phyloP scores from a whole-genome alignment of 192 early-diverging fungal genomes.

The Fimicolochytrium jonesii region DNA sequence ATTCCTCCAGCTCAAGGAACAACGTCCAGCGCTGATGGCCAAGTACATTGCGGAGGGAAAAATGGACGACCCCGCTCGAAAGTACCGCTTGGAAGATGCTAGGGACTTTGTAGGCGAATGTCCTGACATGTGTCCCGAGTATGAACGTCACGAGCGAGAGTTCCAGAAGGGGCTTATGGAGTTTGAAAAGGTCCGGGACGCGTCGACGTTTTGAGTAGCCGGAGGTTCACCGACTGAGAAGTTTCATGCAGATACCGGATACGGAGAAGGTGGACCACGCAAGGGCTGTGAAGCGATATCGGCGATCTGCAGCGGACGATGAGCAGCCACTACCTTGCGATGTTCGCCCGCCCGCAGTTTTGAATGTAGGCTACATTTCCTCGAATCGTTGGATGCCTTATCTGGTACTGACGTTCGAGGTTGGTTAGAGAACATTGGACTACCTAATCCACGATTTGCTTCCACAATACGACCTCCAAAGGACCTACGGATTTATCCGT shows the following conservation, averaged over 20 bases:
- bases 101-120: constrained; percentile 74
- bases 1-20: constrained; percentile 53
- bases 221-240: background rate
- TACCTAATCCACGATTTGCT: constrained; percentile 41
- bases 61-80: constrained; percentile 57
- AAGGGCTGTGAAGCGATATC: constrained; percentile 76
- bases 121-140: constrained; percentile 83
- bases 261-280: constrained; percentile 61
- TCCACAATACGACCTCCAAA: constrained; percentile 47
- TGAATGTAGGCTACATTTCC: too few species aligned
- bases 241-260: constrained; percentile 30
- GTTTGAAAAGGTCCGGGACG: constrained; percentile 64
- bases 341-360: constrained; percentile 71
- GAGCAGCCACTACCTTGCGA: constrained; percentile 84
- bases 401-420: too few species aligned
- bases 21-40: constrained; percentile 57
- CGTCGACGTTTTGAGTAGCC: too few species aligned
- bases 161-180: constrained; percentile 65
- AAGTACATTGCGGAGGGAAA: constrained; percentile 58
- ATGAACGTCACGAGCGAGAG: constrained; percentile 81
- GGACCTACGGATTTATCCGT: constrained; percentile 76
- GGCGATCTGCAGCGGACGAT: constrained; percentile 79
- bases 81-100: constrained; percentile 60
- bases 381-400: too few species aligned
- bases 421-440: constrained; percentile 48